Evolutionary conservation across 2,329 filamentous ascomycete species (phyloP).

Genomic region (Calonectria fujianensis): DNA sequence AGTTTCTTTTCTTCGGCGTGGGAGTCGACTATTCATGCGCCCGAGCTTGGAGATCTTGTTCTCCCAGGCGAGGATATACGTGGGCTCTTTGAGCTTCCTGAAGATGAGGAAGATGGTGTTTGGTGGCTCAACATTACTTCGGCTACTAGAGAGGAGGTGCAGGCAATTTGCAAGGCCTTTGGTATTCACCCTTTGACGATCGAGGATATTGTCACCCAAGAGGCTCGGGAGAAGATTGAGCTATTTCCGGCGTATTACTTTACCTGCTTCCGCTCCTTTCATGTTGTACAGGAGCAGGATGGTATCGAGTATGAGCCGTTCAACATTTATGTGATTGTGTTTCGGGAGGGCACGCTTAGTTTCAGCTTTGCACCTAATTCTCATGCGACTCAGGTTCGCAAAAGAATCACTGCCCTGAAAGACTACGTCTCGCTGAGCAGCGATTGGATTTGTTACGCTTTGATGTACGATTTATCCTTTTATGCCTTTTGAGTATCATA

Average conservation of each 20-base stretch:
- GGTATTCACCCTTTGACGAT: conserved; percentile 96
- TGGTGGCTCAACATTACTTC: conserved; percentile 99
- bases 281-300: conserved; percentile 83
- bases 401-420: conserved; percentile 92
- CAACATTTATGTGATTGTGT: conserved; percentile 97
- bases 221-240: conserved; percentile 98
- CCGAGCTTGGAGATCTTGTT: conserved; percentile 90
- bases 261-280: conserved; percentile 96
- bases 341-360: conserved; percentile 94
- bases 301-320: conserved; percentile 93
- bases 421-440: conserved; percentile 96
- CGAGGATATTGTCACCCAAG: conserved; percentile 96
- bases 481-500: not conserved
- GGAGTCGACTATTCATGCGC: conserved; percentile 93
- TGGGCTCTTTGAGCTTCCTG: conserved; percentile 85
- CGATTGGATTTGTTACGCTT: conserved; percentile 99
- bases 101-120: conserved; percentile 83
- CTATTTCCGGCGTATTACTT: conserved; percentile 99
- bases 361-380: conserved; percentile 94
- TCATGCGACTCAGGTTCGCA: conserved; percentile 91
- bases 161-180: conserved; percentile 93
- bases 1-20: conserved; percentile 98
- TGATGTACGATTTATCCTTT: conserved; percentile 79
- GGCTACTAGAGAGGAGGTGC: conserved; percentile 91
- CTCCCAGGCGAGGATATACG: conserved; percentile 93